Conservation (phyloP, 2,329 filamentous ascomycete genomes). For the Epichloe aotearoae region DNA sequence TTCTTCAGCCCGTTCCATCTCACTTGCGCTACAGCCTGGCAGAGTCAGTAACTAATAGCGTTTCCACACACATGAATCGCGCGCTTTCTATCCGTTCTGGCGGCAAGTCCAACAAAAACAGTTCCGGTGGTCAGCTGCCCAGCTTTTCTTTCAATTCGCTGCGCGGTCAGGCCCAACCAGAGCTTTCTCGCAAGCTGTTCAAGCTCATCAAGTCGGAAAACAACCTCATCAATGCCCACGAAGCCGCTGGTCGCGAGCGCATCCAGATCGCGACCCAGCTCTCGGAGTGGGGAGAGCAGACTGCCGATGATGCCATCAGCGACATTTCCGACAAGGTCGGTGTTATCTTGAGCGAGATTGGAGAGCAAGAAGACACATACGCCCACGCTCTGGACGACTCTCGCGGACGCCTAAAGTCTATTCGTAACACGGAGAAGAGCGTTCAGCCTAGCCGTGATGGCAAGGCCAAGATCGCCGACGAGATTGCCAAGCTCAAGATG, state of each 20-base stretch:
- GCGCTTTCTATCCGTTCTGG: constrained; percentile 61
- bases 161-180: constrained; percentile 71
- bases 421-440: constrained; percentile 88
- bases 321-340: constrained; percentile 94
- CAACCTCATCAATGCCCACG: constrained; percentile 71
- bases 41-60: constrained; percentile 16
- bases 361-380: constrained; percentile 83
- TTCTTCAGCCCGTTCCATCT: constrained; percentile 10
- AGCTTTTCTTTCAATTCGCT: constrained; percentile 80
- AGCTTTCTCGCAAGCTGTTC: constrained; percentile 79
- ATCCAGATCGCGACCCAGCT: constrained; percentile 77
- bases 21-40: constrained; percentile 7
- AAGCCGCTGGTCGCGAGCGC: constrained; percentile 73
- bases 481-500: constrained; percentile 81
- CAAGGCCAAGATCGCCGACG: constrained; percentile 78
- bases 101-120: constrained; percentile 34
- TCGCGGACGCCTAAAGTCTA: constrained; percentile 70
- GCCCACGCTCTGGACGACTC: constrained; percentile 81
- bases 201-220: constrained; percentile 93
- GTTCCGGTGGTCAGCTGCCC: constrained; percentile 32
- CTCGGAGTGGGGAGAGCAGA: constrained; percentile 92
- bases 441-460: constrained; percentile 86
- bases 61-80: constrained; percentile 46
- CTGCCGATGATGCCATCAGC: constrained; percentile 70
- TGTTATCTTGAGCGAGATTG: constrained; percentile 81